Percentiles rank a stretch among this genome's conserved stretches.
These are phyloP conservation scores for Boletus huronensis DNA, from an alignment of 768 basidiomycete genomes.

Conservation along the genomic window DNA sequence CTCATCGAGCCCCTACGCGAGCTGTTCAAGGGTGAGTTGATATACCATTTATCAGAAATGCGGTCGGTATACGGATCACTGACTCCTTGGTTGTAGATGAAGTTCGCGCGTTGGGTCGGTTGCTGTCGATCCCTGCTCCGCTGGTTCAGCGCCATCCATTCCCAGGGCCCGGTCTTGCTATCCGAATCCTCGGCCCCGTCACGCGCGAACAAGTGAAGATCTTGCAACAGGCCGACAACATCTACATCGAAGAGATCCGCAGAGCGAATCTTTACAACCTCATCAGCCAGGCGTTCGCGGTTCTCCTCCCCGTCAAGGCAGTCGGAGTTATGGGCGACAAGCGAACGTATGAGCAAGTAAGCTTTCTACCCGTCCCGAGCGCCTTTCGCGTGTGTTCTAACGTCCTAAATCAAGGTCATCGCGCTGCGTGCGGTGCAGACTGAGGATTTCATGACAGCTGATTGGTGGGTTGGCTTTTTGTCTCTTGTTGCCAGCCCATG, in stretches of 20 bases:
- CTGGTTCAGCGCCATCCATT: conserved; percentile 97
- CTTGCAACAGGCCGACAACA: conserved; percentile 86
- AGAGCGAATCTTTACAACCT: conserved; percentile 88
- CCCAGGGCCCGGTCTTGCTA: conserved; percentile 97
- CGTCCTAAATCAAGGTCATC: conserved; percentile 58
- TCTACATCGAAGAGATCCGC: conserved; percentile 98
- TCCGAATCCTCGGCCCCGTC: conserved; percentile 95
- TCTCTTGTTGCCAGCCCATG: not conserved
- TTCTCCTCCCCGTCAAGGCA: conserved; percentile 91
- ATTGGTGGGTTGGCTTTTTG: conserved; percentile 60
- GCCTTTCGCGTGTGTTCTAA: not conserved
- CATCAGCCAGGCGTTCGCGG: conserved; percentile 96
- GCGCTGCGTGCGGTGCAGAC: conserved; percentile 92
- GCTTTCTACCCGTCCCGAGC: conserved; percentile 5
- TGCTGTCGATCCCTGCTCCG: conserved; percentile 87
- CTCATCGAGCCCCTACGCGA: conserved; percentile 96
- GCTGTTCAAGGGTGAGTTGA: conserved; percentile 86
- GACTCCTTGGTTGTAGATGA: conserved; percentile 59
- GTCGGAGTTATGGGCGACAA: conserved; percentile 98
- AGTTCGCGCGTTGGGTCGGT: conserved; percentile 86
- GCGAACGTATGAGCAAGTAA: conserved; percentile 91
- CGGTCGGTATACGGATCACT: not conserved
- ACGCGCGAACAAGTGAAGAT: conserved; percentile 90
- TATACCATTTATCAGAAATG: not conserved
- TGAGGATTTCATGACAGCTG: conserved; percentile 99